Percentiles rank a stretch among this genome's conserved stretches.
phyloP scores from a whole-genome alignment of 345 rosid species.

The Orychophragmus violaceus region DNA sequence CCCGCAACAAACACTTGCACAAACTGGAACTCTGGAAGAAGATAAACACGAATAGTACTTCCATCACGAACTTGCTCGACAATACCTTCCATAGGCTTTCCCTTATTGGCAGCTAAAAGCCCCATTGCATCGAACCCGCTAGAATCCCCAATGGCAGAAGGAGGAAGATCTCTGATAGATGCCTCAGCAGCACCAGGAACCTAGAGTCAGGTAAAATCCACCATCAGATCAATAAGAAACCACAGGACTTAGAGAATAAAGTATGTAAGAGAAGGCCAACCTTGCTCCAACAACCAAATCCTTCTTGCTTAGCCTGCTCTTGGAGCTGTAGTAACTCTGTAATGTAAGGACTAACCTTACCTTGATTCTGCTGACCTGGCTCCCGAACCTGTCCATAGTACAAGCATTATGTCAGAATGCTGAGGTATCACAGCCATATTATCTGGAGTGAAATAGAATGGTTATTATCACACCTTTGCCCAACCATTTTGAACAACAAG shows the following conservation, averaged over 20 bases:
- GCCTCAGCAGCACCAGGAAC: conserved; percentile 78
- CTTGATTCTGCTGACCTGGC: conserved; percentile 70
- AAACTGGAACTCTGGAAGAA: conserved; percentile 93
- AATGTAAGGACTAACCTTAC: conserved; percentile 82
- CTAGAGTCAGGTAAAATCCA: conserved; percentile 32
- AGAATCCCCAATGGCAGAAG: conserved; percentile 93
- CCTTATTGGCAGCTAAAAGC: conserved; percentile 66
- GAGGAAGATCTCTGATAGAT: conserved; percentile 78
- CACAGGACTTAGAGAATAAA: neutral
- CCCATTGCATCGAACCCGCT: conserved; percentile 76
- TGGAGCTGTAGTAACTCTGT: conserved; percentile 53
- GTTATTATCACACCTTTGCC: conserved; percentile 67
- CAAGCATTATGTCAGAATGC: conserved; percentile 12
- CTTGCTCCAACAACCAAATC: conserved; percentile 86
- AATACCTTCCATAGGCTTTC: conserved; percentile 77
- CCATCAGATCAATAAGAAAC: neutral
- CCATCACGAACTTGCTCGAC: conserved; percentile 99
- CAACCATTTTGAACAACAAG: conserved; percentile 77
- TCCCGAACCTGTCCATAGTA: conserved; percentile 61
- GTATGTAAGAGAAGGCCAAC: conserved; percentile 28
- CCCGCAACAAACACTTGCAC: conserved; percentile 98
- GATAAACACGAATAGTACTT: conserved; percentile 76
- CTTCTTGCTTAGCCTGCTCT: conserved; percentile 73
- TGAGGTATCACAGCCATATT: neutral
- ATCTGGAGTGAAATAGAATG: neutral